Base-by-base conservation (phyloP, 2,329 filamentous ascomycete genomes). In the Botrytis elliptica region DNA sequence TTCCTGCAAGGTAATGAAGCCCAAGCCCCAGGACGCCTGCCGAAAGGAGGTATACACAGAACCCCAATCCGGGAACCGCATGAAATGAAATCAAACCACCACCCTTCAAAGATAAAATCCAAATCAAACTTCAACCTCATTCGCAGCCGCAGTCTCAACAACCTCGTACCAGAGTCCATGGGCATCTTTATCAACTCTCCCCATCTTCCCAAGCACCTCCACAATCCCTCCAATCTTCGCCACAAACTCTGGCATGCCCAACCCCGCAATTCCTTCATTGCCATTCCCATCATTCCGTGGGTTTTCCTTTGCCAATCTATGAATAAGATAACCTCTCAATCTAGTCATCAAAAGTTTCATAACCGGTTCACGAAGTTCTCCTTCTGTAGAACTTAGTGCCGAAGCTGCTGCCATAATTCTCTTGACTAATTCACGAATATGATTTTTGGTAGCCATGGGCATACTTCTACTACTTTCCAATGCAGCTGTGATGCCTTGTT, bases 211-310 rank as follows among this genome's bases (percentile, higher is more conserved):
- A 74, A 94, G 83, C 79, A 91, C 85, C 49, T 93, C 91, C 12
- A 92, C 89, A 77, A 94, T 90, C 67, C 89, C 88, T 46, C 90
- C 86, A 22, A 94, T 89, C 75, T 87, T 88, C 42, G 88, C 87
- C 25, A 92, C 90, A 80, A 94, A 94, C 82, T 95, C 92, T 0
- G 90, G 90, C 73, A 95, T 83, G 0, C 92, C 92, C 29, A 92
- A 86, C 77, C 88, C 92, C 0, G 91, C 90, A 20, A 89, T 90
- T 78, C 89, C 89, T 72, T 49, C 72, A 49, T 65, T 73, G 92
- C 89, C 78, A 92, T 90, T 79, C 38, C 44, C 71, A 44, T 94
- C 92, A 69, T 87, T 90, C 7, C 90, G 88, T 70, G 90, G 92
- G 38, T 85, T 88, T 7, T 92, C 90, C 33, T 73, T 73, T 60